Conservation (phyloP, 352 stramenopile genomes). For the Phytophthora pluvialis region DNA sequence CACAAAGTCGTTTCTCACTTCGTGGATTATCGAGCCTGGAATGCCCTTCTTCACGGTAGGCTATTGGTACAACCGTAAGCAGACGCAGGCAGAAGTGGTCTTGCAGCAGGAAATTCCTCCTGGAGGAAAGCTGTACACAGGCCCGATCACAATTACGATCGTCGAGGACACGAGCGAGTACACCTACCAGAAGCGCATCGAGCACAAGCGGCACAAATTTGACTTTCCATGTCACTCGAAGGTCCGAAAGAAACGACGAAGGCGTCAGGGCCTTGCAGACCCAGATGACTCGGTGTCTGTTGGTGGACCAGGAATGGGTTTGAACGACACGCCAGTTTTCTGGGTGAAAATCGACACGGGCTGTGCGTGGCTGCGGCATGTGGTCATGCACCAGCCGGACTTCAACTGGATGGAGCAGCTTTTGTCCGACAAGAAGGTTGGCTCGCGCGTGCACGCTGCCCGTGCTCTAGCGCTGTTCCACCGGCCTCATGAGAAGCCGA, state of each 20-base stretch:
- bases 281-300: conserved; percentile 83
- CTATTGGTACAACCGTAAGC: conserved; percentile 91
- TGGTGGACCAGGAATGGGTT: conserved; percentile 76
- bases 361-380: conserved; percentile 76
- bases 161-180: conserved; percentile 89
- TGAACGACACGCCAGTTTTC: conserved; percentile 88
- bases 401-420: conserved; percentile 92
- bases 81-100: conserved; percentile 86
- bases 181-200: conserved; percentile 81
- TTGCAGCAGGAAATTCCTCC: conserved; percentile 84
- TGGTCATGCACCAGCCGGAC: conserved; percentile 88
- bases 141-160: conserved; percentile 85
- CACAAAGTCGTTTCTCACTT: conserved; percentile 81
- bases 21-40: conserved; percentile 81
- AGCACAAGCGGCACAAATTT: conserved; percentile 87
- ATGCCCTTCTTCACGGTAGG: conserved; percentile 90
- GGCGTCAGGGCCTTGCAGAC: conserved; percentile 79
- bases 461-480: conserved; percentile 80
- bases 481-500: conserved; percentile 82
- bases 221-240: conserved; percentile 89
- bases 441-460: conserved; percentile 79
- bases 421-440: conserved; percentile 84
- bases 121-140: conserved; percentile 81
- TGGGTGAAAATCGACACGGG: conserved; percentile 89
- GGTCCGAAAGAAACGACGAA: conserved; percentile 87